Evolutionary conservation across 441 rosid species (phyloP), one percentile per base, ranked within the genome.

Genomic region (Gossypium davidsonii): DNA sequence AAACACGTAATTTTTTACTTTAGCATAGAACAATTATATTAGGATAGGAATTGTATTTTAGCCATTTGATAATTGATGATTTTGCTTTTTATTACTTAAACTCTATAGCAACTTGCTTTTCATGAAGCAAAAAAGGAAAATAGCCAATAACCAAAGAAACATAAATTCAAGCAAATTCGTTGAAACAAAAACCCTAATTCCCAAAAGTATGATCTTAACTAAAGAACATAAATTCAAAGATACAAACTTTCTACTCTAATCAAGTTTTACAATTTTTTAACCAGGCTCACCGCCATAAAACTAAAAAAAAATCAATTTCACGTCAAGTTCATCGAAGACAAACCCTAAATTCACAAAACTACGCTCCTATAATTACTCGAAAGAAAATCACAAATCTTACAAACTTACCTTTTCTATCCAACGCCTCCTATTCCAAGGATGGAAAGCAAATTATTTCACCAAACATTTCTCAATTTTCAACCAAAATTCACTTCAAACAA

Each of bases 321-420:
- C 17, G 28, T 66, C 46, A 63, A 81, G 15, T 9, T 70, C 69
- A 3, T 11, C 23, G 56, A 81, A 70, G 46, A 2, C 6, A 17
- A 25, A 14, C 51, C 62, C 23, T 65, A 28, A 70, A 71, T 56
- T 20, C 12, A 20, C 21, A 49, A 72, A 62, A 68, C 21, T 28
- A 14, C 10, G 62, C 28, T 52, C 61, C 67, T 51, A 0, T 0
- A 37, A 63, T 28, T 77, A 74, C 77, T 69, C 77, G 34, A 82
- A 79, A 79, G 18, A 76, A 51, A 14, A 28, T 10, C 60, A 51
- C 10, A 52, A 17, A 52, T 52, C 15, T 15, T 9, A 52, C 15
- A 26, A 2, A 17, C 72, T 68, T n/a, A 68, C 72, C 72, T 52
- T 49, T 5, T 23, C 26, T 25, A 10, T 17, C 60, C 15, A 17